A percentile compares a stretch with the other conserved stretches of the same genome.
Conservation (phyloP, 2,329 filamentous ascomycete species). For the Aplosporella prunicola region DNA sequence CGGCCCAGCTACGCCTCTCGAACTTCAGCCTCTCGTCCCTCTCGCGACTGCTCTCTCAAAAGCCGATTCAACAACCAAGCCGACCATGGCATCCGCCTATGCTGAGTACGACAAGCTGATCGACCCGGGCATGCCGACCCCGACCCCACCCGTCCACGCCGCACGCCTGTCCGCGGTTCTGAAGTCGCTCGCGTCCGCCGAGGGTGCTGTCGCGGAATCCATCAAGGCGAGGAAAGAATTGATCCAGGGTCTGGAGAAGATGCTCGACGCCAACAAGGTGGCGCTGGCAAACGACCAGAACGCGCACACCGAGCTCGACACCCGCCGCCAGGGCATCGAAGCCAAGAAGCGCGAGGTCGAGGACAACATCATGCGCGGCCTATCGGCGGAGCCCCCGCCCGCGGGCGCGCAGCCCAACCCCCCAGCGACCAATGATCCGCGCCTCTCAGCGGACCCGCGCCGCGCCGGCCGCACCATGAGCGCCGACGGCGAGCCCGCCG, state of each 20-base stretch:
- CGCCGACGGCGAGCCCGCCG: constrained; percentile 39
- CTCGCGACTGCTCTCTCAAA: constrained; percentile 68
- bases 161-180: constrained; percentile 82
- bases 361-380: constrained; percentile 76
- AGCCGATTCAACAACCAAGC: constrained; percentile 57
- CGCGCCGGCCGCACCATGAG: constrained; percentile 2
- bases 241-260: constrained; percentile 70
- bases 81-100: constrained; percentile 59
- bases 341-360: constrained; percentile 82
- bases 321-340: constrained; percentile 65
- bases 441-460: constrained; percentile 14
- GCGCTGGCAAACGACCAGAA: constrained; percentile 62
- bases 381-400: constrained; percentile 48
- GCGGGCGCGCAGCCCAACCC: constrained; percentile 38
- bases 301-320: constrained; percentile 52
- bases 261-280: constrained; percentile 63
- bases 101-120: constrained; percentile 78
- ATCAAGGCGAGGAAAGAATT: constrained; percentile 76
- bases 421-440: constrained; percentile 15
- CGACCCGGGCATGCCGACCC: constrained; percentile 57
- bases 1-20: constrained; percentile 54
- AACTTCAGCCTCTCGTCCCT: constrained; percentile 66
- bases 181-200: constrained; percentile 77
- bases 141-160: constrained; percentile 82
- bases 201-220: constrained; percentile 79